phyloP scores from a whole-genome alignment of 208 protist genomes.

The Leishmania turanica region DNA sequence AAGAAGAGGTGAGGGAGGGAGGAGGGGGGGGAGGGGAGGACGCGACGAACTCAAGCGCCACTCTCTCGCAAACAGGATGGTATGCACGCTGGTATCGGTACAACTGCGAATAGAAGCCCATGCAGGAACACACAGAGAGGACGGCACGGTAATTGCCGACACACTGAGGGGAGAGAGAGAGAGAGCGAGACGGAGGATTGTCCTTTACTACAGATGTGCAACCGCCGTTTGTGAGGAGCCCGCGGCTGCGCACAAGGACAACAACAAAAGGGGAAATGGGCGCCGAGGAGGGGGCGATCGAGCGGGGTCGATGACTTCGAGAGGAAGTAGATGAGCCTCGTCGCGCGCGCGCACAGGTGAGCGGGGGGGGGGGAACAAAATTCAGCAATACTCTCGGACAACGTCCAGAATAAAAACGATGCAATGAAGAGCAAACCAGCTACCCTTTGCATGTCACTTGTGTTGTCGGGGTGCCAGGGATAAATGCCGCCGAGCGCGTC shows the following conservation, averaged over 20 bases:
- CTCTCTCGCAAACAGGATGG: neutral
- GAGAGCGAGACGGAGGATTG: neutral
- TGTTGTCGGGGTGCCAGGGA: neutral
- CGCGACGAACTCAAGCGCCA: neutral
- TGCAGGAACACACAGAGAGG: neutral
- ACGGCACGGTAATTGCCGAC: neutral
- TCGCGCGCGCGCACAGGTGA: neutral
- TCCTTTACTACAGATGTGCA: neutral
- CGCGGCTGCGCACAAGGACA: neutral
- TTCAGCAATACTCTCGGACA: neutral
- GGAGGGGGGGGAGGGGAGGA: neutral
- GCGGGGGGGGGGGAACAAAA: neutral
- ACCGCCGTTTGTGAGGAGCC: neutral
- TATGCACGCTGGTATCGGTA: neutral
- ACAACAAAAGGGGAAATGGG: neutral
- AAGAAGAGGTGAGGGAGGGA: neutral
- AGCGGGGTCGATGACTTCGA: neutral
- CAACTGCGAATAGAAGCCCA: neutral
- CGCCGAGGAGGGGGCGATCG: neutral
- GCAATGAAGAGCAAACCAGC: neutral
- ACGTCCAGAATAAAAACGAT: neutral
- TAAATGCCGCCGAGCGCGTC: neutral
- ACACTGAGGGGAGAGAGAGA: neutral
- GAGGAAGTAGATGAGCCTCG: neutral
- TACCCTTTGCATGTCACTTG: neutral